Evolutionary conservation across 1,284 basidiomycete genomes (phyloP), one percentile per base, ranked within the genome.

Genomic region (Puccinia coronata): DNA sequence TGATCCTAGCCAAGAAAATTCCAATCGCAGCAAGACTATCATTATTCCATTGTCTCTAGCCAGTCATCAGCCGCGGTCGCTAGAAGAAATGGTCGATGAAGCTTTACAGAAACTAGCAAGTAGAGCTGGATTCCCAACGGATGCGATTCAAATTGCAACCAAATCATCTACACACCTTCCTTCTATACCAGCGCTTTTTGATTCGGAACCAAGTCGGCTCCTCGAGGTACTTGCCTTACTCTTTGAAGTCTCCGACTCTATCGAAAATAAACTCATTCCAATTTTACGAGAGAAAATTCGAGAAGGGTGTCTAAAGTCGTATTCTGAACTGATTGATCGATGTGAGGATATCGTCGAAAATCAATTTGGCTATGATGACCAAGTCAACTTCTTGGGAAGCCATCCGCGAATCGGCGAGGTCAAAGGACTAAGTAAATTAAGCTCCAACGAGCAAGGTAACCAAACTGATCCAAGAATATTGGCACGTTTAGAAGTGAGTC

Each of bases 401-500:
- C 95, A 96, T 87, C 95, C 95, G 57, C 89, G 94, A 82, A 96
- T 96, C 72, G 94, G 95, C 36, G 93, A 93, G 86, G 90, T 89
- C 78, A 85, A 85, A 73, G 90, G 91, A 41, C 88, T 96, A 23
- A 93, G 92, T 1, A 88, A 86, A 57, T 87, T 93, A 71, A 94
- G 92, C 86, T 90, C 90, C 34, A 90, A 89, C 67, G 94, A 96
- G 86, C 94, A 96, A 86, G 90, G 91, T 4, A 82, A 82, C n/a
- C 75, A 81, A 70, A 85, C 84, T 5, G 83, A 83, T 3, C 82
- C 83, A 1, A 82, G 82, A 53, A 83, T 85, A 36, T 71, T 85
- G 11, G 81, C 82, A 51, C 82, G 82, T 47, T 75, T 85, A n/a
- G 76, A 81, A 55, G 84, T 84, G 70, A 81, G 84, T 75, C 25